phyloP scores from a whole-genome alignment of 2,329 filamentous ascomycete species.

The Pyrenophora seminiperda region DNA sequence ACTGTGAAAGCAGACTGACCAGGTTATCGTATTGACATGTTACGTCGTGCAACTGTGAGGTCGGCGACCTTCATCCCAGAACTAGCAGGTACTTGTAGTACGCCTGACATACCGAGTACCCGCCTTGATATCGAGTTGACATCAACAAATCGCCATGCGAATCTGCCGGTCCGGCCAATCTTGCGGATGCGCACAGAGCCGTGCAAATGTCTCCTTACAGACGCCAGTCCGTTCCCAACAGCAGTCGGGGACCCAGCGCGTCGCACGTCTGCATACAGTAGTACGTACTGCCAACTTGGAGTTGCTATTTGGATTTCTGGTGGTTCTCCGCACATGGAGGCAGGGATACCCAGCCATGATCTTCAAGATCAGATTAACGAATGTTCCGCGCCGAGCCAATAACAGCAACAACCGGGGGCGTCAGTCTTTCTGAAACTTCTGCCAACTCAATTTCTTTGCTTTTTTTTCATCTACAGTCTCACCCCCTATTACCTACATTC shows the following conservation, averaged over 20 bases:
- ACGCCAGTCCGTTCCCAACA: too few species aligned
- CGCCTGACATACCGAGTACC: conserved; percentile 19
- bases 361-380: conserved; percentile 46
- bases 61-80: conserved; percentile 36
- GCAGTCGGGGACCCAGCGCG: too few species aligned
- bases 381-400: conserved; percentile 40
- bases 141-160: conserved; percentile 15
- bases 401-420: conserved; percentile 16
- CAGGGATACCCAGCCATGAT: conserved; percentile 39
- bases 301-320: conserved; percentile 13
- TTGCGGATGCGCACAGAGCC: conserved; percentile 18
- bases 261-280: too few species aligned
- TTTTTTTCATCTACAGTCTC: conserved; percentile 22
- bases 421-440: conserved; percentile 34
- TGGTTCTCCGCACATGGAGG: background rate
- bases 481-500: conserved; percentile 21
- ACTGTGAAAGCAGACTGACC: conserved; percentile 25
- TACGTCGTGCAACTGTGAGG: conserved; percentile 30
- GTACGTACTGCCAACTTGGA: background rate
- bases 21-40: conserved; percentile 17
- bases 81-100: conserved; percentile 23
- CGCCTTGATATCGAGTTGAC: conserved; percentile 20
- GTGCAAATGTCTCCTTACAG: background rate
- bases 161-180: conserved; percentile 20
- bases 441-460: conserved; percentile 24